These are phyloP conservation scores for Calonectria ilicicola DNA, from an alignment of 2,329 filamentous ascomycete species.

Conservation along the genomic window DNA sequence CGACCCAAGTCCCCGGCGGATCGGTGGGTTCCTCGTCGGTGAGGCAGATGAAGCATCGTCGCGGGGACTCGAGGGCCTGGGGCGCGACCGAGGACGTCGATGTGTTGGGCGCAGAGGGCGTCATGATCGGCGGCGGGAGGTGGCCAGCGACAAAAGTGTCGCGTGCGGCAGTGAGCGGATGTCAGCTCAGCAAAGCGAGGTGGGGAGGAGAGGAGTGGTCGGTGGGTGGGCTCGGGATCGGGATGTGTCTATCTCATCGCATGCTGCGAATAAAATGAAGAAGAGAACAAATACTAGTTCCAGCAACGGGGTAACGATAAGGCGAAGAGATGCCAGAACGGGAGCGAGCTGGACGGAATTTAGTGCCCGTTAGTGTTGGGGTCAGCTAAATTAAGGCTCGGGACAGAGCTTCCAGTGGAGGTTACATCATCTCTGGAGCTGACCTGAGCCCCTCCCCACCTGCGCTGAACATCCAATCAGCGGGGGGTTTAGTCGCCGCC, in stretches of 20 bases:
- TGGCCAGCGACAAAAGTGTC: constrained; percentile 4
- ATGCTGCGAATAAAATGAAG: background rate
- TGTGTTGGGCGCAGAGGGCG: background rate
- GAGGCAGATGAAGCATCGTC: constrained; percentile 74
- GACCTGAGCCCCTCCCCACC: background rate
- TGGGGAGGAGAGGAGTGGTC: constrained; percentile 20
- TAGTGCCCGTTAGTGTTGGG: constrained; percentile 8
- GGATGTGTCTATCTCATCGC: constrained; percentile 16
- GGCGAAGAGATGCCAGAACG: background rate
- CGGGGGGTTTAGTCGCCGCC: background rate
- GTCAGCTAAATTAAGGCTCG: constrained; percentile 1
- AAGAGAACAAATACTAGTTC: background rate
- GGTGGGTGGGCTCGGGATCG: background rate
- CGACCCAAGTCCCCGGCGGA: constrained; percentile 75
- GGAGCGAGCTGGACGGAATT: background rate
- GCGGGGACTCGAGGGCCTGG: constrained; percentile 42
- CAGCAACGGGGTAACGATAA: background rate
- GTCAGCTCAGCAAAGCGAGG: background rate
- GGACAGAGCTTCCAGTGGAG: constrained; percentile 3
- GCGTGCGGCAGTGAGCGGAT: constrained; percentile 11
- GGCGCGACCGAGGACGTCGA: background rate
- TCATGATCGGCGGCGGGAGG: background rate
- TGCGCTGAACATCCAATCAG: background rate
- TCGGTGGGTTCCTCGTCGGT: constrained; percentile 64
- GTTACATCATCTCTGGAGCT: constrained; percentile 9